Base-by-base conservation (phyloP, 345 rosid species). In the Eutrema japonicum region DNA sequence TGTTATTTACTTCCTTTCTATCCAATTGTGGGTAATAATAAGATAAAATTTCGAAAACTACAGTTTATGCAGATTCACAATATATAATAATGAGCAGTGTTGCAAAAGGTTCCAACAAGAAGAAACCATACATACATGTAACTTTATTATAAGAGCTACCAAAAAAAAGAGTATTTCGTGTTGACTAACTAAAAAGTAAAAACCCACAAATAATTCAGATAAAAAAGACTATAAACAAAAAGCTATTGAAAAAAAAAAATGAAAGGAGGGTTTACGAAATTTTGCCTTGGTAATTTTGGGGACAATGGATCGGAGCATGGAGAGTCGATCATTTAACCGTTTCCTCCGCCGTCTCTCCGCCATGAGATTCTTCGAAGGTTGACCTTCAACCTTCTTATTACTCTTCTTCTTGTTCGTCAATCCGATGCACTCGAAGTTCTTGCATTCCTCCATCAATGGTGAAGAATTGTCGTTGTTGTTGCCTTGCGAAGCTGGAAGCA, bases 261-360 rank as follows among this genome's bases (percentile, higher is more conserved):
- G 4, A 5, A 10, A 46, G 12, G 11, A 16, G 12, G 43, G 42
- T 64, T 47, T 35, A 48, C 10, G 46, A 13, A 50, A 47, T 47
- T 14, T 58, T 50, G 88, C 98, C 98, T 92, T 92, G 82, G 93
- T 89, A 81, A 92, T 90, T 83, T 92, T 92, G 7, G 98, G 96
- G 47, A 92, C 98, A 26, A 92, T 85, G 72, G 98, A 92, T 86
- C 98, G 83, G 46, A 92, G 87, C 93, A 89, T 93, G 42, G 93
- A 87, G 38, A 91, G 91, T 10, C 93, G 77, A 70, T 87, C 96
- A 74, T 91, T 89, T 57, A 93, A 79, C 33, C 97, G 74, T 83
- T 91, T 89, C 66, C 96, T 88, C 77, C 93, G 79, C 55, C 97
- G 87, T 72, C 96, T 83, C 78, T 90, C 97, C 1, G 96, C 96